phyloP scores from a whole-genome alignment of 768 basidiomycete genomes.

The Lentinus brumalis region DNA sequence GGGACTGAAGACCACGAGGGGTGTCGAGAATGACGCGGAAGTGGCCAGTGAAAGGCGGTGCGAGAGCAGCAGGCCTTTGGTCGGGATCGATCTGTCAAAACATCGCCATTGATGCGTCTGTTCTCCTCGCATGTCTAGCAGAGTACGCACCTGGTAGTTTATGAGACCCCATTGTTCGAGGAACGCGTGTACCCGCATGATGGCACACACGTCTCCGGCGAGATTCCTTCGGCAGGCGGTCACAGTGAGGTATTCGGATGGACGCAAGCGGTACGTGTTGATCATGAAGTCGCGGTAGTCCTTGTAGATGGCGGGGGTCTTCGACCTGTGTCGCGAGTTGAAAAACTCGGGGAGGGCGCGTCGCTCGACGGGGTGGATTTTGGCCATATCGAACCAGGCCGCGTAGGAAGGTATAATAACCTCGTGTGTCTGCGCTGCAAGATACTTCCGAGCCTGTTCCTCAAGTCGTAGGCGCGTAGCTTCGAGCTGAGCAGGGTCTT shows the following conservation, averaged over 20 bases:
- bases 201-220: too few species aligned
- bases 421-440: conserved; percentile 96
- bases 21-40: conserved; percentile 97
- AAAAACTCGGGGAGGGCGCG: conserved; percentile 97
- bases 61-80: too few species aligned
- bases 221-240: conserved; percentile 96
- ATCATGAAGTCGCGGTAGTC: conserved; percentile 99
- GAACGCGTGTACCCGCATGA: too few species aligned
- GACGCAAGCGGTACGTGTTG: conserved; percentile 93
- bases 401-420: conserved; percentile 97
- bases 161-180: too few species aligned
- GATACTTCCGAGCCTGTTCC: conserved; percentile 89
- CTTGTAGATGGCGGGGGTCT: conserved; percentile 97
- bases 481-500: too few species aligned
- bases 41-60: too few species aligned
- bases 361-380: conserved; percentile 89
- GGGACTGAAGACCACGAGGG: too few species aligned
- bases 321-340: conserved; percentile 90
- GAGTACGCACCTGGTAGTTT: too few species aligned
- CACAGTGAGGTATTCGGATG: too few species aligned
- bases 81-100: too few species aligned
- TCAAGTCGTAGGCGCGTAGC: conserved; percentile 77
- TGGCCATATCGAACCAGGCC: conserved; percentile 96
- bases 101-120: too few species aligned
- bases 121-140: too few species aligned